Conservation (phyloP, 208 protist genomes). For the Porcisia deanei region DNA sequence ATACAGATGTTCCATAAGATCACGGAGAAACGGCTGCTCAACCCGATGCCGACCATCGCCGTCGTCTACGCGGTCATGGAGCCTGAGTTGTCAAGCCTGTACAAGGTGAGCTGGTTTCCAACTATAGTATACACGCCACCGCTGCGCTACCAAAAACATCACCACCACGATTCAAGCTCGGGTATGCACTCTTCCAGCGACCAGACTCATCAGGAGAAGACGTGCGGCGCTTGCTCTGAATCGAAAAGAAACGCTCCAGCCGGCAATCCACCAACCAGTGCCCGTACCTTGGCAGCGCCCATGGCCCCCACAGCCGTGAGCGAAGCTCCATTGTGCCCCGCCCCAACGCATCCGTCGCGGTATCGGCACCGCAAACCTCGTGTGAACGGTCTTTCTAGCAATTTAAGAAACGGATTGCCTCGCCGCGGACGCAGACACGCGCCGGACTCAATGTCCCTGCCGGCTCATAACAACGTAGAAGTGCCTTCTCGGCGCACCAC, state of each 20-base stretch:
- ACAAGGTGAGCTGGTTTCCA: constrained; percentile 79
- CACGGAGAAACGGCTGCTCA: constrained; percentile 44
- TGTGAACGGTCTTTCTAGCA: background rate
- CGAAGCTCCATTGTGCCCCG: background rate
- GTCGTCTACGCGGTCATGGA: constrained; percentile 82
- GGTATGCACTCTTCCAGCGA: background rate
- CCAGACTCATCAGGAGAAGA: background rate
- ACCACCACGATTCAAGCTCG: background rate
- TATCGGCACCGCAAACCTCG: background rate
- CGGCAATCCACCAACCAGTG: background rate
- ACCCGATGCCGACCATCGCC: constrained; percentile 71
- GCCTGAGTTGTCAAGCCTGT: constrained; percentile 78
- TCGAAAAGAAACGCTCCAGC: background rate
- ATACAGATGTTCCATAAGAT: constrained; percentile 65
- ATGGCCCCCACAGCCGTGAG: background rate
- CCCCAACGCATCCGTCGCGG: background rate
- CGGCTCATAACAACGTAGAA: background rate
- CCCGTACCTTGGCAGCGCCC: background rate
- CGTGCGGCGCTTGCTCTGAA: background rate
- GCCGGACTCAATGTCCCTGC: background rate
- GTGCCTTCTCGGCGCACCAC: background rate
- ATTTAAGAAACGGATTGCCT: background rate
- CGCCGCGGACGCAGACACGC: background rate
- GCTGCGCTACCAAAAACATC: background rate
- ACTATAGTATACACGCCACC: constrained; percentile 84